Conservation (phyloP, 495 filamentous ascomycete genomes). For the Penicillium subrubescens region DNA sequence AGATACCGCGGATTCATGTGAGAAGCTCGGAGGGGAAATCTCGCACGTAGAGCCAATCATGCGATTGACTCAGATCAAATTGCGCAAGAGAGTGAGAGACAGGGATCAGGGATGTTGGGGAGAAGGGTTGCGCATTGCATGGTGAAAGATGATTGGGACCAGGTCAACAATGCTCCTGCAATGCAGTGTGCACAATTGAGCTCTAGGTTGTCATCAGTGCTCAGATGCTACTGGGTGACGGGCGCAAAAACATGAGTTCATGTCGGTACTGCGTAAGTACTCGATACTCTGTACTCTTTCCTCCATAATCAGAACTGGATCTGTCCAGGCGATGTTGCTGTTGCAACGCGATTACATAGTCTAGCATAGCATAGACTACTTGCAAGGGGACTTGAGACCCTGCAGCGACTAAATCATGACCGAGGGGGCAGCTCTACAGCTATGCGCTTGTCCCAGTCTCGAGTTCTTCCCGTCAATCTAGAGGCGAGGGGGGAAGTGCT, state of each 20-base stretch:
- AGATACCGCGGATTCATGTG: slow-evolving; percentile 33
- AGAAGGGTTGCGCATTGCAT: slow-evolving; percentile 13
- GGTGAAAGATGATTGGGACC: slow-evolving; percentile 10
- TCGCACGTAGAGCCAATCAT: slow-evolving; percentile 16
- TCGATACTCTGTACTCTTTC: not conserved
- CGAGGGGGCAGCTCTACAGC: slow-evolving; percentile 4
- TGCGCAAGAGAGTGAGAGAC: slow-evolving; percentile 19
- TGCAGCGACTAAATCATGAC: slow-evolving; percentile 18
- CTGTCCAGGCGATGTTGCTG: not conserved
- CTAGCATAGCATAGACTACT: not conserved
- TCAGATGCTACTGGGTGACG: not conserved
- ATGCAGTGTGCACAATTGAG: not conserved
- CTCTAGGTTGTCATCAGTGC: not conserved
- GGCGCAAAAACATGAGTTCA: not conserved
- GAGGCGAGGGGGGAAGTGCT: not conserved
- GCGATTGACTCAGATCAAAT: not conserved
- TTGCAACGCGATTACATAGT: slow-evolving; percentile 9
- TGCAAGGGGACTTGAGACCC: slow-evolving; percentile 23
- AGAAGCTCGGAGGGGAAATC: slow-evolving; percentile 11
- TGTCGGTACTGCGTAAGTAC: not conserved
- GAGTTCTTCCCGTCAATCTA: not conserved
- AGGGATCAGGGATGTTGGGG: slow-evolving; percentile 20
- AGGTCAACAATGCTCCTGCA: slow-evolving; percentile 9
- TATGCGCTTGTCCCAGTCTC: slow-evolving; percentile 7
- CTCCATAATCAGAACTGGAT: not conserved